Base-by-base conservation (phyloP, 1,284 basidiomycete genomes). In the Ustilago trichophora region DNA sequence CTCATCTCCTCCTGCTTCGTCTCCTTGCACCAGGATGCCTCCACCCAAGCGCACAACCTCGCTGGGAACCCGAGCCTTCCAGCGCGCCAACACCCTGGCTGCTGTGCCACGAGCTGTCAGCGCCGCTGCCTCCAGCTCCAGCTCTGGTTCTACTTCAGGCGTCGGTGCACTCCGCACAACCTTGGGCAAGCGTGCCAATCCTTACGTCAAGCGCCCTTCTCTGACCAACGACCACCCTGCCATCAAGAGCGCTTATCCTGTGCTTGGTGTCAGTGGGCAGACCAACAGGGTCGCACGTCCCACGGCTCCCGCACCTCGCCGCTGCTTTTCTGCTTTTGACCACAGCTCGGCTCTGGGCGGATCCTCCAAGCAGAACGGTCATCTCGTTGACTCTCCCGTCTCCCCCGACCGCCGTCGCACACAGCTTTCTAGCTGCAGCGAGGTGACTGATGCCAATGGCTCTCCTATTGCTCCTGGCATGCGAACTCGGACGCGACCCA, bases 111-210 rank as follows among this genome's bases (percentile, higher is more conserved):
- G 53, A 13, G 49, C 31, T 29, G 31, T 19, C 27, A 40, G 29
- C 25, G 31, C 21, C 19, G 16, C 41, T 9, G 48, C 42, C 19
- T 32, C 43, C 18, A 19, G 33, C 19, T 46, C 36, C 22, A 37
- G 25, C 34, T 44, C 41, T 22, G 21, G 19, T 21, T 35, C 47
- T 6, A 38, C 21, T 13, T 50, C 59, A 5, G 49, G 53, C n/a
- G 27, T 49, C 31, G 49, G 45, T 22, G 48, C 55, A 4, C 41
- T 60, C 25, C 60, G 60, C 33, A 57, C 53, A 21, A 57, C 50
- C 11, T 37, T 75, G 13, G 73, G 73, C 44, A 75, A 75, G 58
- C 66, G 73, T 4, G 47, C 69, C 40, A 75, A 75, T 33, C 73
- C 73, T 7, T 74, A 75, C 47, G 55, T 57, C 49, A 72, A 68